phyloP scores from a whole-genome alignment of 1,284 basidiomycete species.

The Ganoderma boninense region DNA sequence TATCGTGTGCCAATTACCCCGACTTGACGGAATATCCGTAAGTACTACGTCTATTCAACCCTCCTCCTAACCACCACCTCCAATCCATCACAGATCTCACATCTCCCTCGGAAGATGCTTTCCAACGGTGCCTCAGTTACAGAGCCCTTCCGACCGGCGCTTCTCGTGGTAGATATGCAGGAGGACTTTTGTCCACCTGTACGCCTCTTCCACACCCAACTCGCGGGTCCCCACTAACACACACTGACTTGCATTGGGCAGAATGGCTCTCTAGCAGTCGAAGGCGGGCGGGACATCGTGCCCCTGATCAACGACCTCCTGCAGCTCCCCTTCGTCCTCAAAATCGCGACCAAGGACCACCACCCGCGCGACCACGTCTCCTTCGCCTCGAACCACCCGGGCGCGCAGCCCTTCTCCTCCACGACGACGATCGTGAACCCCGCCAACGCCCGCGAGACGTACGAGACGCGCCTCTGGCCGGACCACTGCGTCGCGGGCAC shows the following conservation, averaged over 20 bases:
- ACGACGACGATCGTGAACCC: conserved; percentile 46
- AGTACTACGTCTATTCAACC: neutral
- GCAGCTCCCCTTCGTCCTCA: conserved; percentile 46
- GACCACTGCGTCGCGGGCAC: conserved; percentile 62
- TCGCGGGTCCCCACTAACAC: neutral
- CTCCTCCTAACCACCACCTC: neutral
- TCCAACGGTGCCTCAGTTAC: neutral
- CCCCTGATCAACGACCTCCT: conserved; percentile 56
- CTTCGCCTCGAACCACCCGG: conserved; percentile 64
- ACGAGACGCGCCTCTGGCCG: conserved; percentile 64
- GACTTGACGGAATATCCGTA: neutral
- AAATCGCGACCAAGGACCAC: conserved; percentile 57
- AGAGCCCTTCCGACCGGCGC: conserved; percentile 43
- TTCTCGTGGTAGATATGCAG: conserved; percentile 68
- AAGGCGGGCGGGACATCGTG: conserved; percentile 54
- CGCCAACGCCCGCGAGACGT: conserved; percentile 42
- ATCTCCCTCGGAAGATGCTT: neutral
- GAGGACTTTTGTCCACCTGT: conserved; percentile 73
- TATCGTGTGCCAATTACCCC: neutral
- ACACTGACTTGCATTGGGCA: conserved; percentile 19
- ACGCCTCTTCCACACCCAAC: conserved; percentile 11
- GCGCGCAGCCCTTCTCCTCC: conserved; percentile 49
- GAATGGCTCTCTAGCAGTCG: conserved; percentile 61
- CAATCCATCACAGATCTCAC: neutral
- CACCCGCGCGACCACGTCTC: conserved; percentile 70